Percentiles rank a stretch among this genome's conserved stretches.
These are phyloP conservation scores for Hypoxylon sp. DNA, from an alignment of 2,329 filamentous ascomycete species.

Conservation along the genomic window DNA sequence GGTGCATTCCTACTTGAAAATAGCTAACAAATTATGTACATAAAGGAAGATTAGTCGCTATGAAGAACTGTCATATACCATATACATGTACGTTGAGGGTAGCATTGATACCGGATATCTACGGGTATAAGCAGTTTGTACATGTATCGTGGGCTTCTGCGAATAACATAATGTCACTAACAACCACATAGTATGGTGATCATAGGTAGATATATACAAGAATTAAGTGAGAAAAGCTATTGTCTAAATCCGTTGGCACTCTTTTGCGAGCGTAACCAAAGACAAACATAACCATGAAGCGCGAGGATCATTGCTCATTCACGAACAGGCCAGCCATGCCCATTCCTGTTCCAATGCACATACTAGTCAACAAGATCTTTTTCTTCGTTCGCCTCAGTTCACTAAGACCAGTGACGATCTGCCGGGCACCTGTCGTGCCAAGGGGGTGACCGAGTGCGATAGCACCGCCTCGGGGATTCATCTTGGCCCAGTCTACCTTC, in stretches of 20 bases:
- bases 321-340: constrained; percentile 78
- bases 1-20: no score
- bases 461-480: constrained; percentile 85
- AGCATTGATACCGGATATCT: neutral
- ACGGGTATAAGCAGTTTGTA: neutral
- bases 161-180: neutral
- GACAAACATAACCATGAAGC: neutral
- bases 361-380: constrained; percentile 92
- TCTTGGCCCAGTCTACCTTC: constrained; percentile 79
- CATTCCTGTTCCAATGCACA: constrained; percentile 83
- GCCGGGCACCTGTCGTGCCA: constrained; percentile 82
- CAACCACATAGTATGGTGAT: constrained; percentile 6
- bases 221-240: neutral
- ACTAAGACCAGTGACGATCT: constrained; percentile 91
- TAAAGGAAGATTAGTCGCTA: neutral
- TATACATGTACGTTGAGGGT: neutral
- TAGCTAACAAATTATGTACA: neutral
- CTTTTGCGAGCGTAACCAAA: neutral
- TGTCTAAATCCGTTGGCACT: neutral
- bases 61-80: neutral
- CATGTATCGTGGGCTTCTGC: neutral
- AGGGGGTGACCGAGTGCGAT: constrained; percentile 88
- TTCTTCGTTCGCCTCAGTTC: constrained; percentile 88
- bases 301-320: constrained; percentile 64
- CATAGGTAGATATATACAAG: constrained; percentile 12